These are phyloP conservation scores for Puccinia horiana DNA, from an alignment of 1,284 basidiomycete species.

Conservation along the genomic window DNA sequence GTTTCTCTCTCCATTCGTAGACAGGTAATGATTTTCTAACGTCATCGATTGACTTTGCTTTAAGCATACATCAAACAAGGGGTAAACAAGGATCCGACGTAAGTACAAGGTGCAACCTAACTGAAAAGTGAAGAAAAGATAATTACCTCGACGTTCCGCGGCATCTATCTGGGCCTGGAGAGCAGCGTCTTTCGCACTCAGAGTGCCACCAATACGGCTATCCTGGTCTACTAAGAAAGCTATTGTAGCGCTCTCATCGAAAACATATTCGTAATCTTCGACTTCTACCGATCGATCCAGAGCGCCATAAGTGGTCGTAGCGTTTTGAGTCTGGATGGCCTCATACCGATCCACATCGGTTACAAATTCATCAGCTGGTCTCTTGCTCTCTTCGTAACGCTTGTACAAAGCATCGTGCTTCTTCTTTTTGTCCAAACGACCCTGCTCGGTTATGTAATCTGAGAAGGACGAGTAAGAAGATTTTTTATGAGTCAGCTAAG, in stretches of 20 bases:
- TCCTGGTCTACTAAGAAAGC: slow-evolving; percentile 79
- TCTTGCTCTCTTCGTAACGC: slow-evolving; percentile 84
- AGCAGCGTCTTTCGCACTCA: slow-evolving; percentile 83
- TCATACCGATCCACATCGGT: slow-evolving; percentile 92
- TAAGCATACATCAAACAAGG: neutral
- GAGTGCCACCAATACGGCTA: slow-evolving; percentile 60
- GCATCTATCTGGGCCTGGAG: slow-evolving; percentile 86
- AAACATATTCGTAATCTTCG: slow-evolving; percentile 88
- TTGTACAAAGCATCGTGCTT: slow-evolving; percentile 90
- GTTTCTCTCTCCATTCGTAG: slow-evolving; percentile 77
- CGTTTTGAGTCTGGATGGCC: slow-evolving; percentile 82
- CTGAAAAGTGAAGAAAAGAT: neutral
- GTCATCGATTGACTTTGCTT: slow-evolving; percentile 83
- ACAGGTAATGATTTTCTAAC: slow-evolving; percentile 89
- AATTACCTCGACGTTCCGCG: slow-evolving; percentile 78
- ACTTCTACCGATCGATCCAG: slow-evolving; percentile 83
- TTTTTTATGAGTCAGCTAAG: slow-evolving; percentile 45
- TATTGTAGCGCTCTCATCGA: slow-evolving; percentile 95
- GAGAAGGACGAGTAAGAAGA: slow-evolving; percentile 35
- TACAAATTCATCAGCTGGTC: slow-evolving; percentile 77
- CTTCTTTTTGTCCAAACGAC: slow-evolving; percentile 96
- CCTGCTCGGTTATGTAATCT: slow-evolving; percentile 96
- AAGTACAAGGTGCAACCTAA: slow-evolving; percentile 1
- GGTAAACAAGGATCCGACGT: neutral
- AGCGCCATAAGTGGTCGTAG: slow-evolving; percentile 83